phyloP scores from a whole-genome alignment of 176 grass and related monocot genomes.

The Panicum miliaceum region DNA sequence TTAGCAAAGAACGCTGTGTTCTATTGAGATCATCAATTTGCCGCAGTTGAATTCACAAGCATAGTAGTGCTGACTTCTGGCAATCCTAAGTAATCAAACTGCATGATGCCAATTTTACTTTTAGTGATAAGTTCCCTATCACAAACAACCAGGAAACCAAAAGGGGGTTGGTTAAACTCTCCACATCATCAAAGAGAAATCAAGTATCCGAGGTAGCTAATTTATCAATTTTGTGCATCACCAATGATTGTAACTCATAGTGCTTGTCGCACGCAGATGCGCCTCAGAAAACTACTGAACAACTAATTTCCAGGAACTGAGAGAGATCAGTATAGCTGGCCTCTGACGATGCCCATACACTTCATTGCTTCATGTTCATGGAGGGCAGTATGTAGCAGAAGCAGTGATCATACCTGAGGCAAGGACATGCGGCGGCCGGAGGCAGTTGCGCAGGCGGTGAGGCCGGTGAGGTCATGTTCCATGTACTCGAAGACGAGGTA shows the following conservation, averaged over 20 bases:
- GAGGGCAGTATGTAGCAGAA: background rate
- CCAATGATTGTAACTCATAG: background rate
- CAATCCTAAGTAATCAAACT: constrained; percentile 14
- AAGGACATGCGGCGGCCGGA: constrained; percentile 65
- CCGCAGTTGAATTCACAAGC: background rate
- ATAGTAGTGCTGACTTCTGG: background rate
- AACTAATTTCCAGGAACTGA: background rate
- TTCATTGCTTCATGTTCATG: background rate
- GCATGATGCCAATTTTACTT: background rate
- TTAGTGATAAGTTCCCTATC: background rate
- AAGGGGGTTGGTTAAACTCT: background rate
- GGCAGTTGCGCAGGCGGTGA: constrained; percentile 49
- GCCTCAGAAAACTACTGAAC: background rate
- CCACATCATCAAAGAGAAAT: constrained; percentile 25
- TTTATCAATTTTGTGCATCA: background rate
- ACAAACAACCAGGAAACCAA: background rate
- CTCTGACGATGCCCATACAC: background rate
- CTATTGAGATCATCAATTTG: background rate
- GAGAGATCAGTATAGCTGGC: background rate
- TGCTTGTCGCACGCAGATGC: background rate
- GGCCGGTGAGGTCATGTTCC: constrained; percentile 93
- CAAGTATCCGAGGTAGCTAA: background rate
- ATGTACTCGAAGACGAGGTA: constrained; percentile 98
- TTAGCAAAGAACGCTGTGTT: background rate
- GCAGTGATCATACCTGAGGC: constrained; percentile 62